A percentile compares a stretch with the other conserved stretches of the same genome.
These are phyloP conservation scores for Neurospora sp. DNA, from an alignment of 495 filamentous ascomycete species.

Conservation along the genomic window DNA sequence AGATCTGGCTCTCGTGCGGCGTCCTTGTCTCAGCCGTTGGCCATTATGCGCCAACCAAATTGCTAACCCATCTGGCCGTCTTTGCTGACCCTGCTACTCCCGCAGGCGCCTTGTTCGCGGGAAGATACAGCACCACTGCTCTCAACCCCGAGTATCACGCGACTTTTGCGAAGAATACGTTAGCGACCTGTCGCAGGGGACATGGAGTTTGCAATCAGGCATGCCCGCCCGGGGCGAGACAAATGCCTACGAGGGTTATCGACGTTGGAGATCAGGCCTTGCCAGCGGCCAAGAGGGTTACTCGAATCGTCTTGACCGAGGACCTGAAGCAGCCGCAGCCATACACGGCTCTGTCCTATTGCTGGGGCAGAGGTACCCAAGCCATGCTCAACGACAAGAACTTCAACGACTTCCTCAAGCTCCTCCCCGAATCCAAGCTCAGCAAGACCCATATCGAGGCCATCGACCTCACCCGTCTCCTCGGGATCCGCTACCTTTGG, in stretches of 20 bases:
- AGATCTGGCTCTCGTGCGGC: slow-evolving; percentile 1
- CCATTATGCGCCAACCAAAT: background rate
- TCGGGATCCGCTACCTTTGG: background rate
- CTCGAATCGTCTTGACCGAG: background rate
- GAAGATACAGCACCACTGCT: background rate
- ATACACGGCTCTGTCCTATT: slow-evolving; percentile 4
- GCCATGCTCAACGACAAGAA: background rate
- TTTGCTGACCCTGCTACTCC: background rate
- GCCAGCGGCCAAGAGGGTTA: background rate
- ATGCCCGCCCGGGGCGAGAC: background rate
- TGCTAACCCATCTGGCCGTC: background rate
- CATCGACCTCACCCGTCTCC: background rate
- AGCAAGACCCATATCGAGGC: background rate
- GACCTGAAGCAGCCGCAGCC: background rate
- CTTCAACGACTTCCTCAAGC: background rate
- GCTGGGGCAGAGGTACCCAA: background rate
- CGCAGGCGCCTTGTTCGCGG: background rate
- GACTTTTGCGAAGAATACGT: accelerated
- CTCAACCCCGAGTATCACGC: background rate
- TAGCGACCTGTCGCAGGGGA: background rate
- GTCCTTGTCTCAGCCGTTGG: background rate
- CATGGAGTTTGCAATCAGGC: background rate
- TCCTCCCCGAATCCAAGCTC: background rate
- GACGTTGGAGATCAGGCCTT: background rate
- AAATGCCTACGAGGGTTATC: slow-evolving; percentile 2